phyloP scores from a whole-genome alignment of 2,329 filamentous ascomycete species.

The Lizonia empirigonia region DNA sequence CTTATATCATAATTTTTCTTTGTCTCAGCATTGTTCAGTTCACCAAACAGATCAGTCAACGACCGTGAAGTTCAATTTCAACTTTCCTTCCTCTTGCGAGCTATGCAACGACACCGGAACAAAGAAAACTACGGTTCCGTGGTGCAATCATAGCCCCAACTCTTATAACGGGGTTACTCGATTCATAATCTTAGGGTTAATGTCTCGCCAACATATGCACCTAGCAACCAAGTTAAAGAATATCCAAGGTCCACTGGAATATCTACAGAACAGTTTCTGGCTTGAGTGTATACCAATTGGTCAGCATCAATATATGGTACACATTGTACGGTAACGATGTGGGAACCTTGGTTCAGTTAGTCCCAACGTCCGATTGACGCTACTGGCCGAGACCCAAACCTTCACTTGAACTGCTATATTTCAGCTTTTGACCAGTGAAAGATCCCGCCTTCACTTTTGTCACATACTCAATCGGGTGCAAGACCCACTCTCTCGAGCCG shows the following conservation, averaged over 20 bases:
- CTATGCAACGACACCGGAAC: too few relatives aligned
- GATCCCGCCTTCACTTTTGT: not conserved
- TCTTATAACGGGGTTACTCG: too few relatives aligned
- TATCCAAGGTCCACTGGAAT: too few relatives aligned
- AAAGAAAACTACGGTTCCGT: too few relatives aligned
- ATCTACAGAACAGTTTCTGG: too few relatives aligned
- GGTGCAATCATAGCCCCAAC: too few relatives aligned
- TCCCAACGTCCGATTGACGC: not conserved
- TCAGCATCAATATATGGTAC: not conserved
- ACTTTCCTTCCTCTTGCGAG: too few relatives aligned
- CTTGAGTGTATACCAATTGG: too few relatives aligned
- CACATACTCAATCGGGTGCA: not conserved
- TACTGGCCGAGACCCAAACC: not conserved
- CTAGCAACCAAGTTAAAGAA: too few relatives aligned
- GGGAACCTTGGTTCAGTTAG: not conserved
- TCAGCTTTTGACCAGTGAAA: not conserved
- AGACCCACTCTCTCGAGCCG: not conserved
- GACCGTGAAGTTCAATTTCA: not conserved
- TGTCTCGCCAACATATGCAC: too few relatives aligned
- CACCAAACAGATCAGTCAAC: not conserved
- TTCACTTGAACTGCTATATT: not conserved
- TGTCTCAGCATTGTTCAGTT: not conserved
- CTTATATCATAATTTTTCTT: not conserved
- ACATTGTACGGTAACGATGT: not conserved
- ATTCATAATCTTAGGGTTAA: too few relatives aligned